Evolutionary conservation across 2,329 filamentous ascomycete genomes (phyloP), one percentile per base, ranked within the genome.

Genomic region (Proliferodiscus dingleyae): DNA sequence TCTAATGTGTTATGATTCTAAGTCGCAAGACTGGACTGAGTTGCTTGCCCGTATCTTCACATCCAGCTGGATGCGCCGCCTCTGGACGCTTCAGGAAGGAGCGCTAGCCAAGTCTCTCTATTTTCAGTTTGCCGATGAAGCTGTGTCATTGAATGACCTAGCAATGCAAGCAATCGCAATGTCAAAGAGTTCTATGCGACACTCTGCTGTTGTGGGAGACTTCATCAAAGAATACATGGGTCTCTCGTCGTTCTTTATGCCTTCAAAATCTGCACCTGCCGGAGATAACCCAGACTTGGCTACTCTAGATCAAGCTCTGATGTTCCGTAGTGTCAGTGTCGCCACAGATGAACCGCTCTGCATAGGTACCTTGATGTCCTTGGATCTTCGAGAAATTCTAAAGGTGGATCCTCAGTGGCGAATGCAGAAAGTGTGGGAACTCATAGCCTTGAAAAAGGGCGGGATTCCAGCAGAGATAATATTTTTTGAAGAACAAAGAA

Each of bases 31-130:
- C 63, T 21, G 45, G 53, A 1, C 43, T 34, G 1, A 70, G 36
- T 44, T 63, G 11, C 39, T 67, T 0, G 41, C 63, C 4, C 53
- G 63, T 13, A 55, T 66, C 3, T 58, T 66, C 24, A 61, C 55
- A 10, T 67, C 65, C 3, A 54, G 60, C 16, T 70, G 68, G 67
- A 66, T 68, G 54, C 58, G 65, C 36, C 54, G 67, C 4, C 54
- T 68, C 2, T 70, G 67, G 68, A 70, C 68, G 0, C 56, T 69
- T 11, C 67, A 69, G 60, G 67, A 69, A 55, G 67, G 62, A 15
- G 58, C 59, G 3, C 54, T 67, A 2, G 55, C 59, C 0, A 51
- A 53, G n/a, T 58, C 52, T 13, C 50, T 67, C 2, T 64, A 58
- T 19, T 58, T 68, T 10, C 59, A 65, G 40, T 66, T 67, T 41